Percentiles rank a stretch among this genome's conserved stretches.
These are phyloP conservation scores for Arthrinium phaeospermum DNA, from an alignment of 2,329 filamentous ascomycete genomes.

Conservation along the genomic window DNA sequence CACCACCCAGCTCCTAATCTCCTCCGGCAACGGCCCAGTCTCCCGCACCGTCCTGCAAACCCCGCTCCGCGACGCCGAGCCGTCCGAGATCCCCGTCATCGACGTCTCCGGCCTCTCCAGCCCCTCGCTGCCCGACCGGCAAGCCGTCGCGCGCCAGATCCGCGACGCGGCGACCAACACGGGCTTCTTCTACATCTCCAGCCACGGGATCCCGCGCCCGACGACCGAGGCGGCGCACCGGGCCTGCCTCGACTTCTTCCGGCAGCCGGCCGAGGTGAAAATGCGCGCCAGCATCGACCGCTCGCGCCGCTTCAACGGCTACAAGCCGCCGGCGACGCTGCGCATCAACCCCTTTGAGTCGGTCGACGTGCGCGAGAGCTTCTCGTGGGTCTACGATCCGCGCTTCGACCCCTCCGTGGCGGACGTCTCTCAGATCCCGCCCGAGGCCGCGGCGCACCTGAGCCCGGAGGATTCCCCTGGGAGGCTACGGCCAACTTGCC, in stretches of 20 bases:
- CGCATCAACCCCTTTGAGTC: slow-evolving; percentile 32
- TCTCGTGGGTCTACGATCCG: slow-evolving; percentile 43
- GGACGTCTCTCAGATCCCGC: slow-evolving; percentile 35
- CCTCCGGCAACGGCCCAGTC: slow-evolving; percentile 35
- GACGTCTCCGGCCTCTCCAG: slow-evolving; percentile 49
- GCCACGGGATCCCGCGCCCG: slow-evolving; percentile 36
- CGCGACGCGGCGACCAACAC: slow-evolving; percentile 46
- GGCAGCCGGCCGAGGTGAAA: slow-evolving; percentile 32
- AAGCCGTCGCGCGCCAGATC: slow-evolving; percentile 46
- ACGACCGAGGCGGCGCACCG: slow-evolving; percentile 38
- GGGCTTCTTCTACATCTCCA: slow-evolving; percentile 51
- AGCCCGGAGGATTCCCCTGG: slow-evolving; percentile 32
- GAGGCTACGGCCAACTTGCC: slow-evolving; percentile 36
- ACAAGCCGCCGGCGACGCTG: slow-evolving; percentile 41
- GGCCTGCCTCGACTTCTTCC: slow-evolving; percentile 32
- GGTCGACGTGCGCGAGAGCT: slow-evolving; percentile 41
- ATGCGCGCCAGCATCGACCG: slow-evolving; percentile 40
- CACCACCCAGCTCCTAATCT: slow-evolving; percentile 31
- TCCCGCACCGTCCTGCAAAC: slow-evolving; percentile 29
- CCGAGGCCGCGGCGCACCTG: slow-evolving; percentile 14
- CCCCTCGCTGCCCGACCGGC: slow-evolving; percentile 39
- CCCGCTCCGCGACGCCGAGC: slow-evolving; percentile 32
- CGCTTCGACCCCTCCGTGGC: slow-evolving; percentile 34
- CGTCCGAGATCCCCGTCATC: slow-evolving; percentile 47
- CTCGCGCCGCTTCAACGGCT: slow-evolving; percentile 46